phyloP scores from a whole-genome alignment of 2,329 filamentous ascomycete genomes.

The Coleophoma eucalyptorum region DNA sequence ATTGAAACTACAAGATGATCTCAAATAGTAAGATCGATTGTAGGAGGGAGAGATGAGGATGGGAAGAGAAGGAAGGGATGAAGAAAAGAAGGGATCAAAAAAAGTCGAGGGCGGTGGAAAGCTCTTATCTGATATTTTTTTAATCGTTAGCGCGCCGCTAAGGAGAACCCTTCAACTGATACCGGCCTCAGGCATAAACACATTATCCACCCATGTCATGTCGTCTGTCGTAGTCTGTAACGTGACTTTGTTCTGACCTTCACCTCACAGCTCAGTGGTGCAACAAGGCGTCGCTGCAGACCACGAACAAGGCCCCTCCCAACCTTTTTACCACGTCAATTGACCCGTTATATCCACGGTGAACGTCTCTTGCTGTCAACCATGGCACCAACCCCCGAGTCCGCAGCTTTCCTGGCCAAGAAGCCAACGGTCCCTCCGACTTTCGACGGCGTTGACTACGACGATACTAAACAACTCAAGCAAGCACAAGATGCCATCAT shows the following conservation, averaged over 20 bases:
- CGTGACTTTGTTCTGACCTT: constrained; percentile 1
- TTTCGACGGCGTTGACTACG: constrained; percentile 84
- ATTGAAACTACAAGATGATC: neutral
- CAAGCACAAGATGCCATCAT: constrained; percentile 79
- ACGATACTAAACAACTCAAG: constrained; percentile 77
- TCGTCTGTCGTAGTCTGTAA: neutral
- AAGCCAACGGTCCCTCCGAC: constrained; percentile 80
- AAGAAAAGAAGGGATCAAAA: constrained; percentile 12
- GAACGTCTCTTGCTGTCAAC: neutral
- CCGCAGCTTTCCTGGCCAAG: constrained; percentile 74
- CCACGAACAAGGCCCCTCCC: neutral
- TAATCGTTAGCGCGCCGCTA: constrained; percentile 13
- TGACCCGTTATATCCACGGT: neutral
- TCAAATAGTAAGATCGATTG: too few relatives aligned
- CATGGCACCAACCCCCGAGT: constrained; percentile 78
- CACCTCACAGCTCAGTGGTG: neutral
- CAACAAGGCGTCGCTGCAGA: neutral
- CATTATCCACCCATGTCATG: neutral
- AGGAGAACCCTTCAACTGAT: neutral
- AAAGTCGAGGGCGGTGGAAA: constrained; percentile 14
- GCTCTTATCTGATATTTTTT: constrained; percentile 22
- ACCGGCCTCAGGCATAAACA: neutral
- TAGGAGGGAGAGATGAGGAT: too few relatives aligned
- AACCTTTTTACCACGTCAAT: neutral
- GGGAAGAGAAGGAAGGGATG: constrained; percentile 4